Evolutionary conservation across 495 filamentous ascomycete species (phyloP).

Genomic region (Penicillium lividum): DNA sequence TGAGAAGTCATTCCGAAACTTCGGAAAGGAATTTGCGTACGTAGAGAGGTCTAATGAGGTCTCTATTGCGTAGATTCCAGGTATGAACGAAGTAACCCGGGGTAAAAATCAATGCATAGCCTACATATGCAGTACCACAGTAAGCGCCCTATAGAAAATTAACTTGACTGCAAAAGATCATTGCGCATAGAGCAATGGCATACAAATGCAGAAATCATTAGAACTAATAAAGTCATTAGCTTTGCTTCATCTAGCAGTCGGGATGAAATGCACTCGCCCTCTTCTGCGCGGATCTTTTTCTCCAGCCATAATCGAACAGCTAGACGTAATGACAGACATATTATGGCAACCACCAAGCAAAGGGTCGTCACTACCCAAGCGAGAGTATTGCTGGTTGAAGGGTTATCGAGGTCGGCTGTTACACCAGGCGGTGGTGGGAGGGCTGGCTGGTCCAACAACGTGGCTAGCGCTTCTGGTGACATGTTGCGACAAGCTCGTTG

Average conservation of each 20-base stretch:
- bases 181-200: background rate
- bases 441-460: slow-evolving; percentile 18
- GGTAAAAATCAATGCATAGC: slow-evolving; percentile 18
- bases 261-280: slow-evolving; percentile 13
- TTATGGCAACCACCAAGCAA: slow-evolving; percentile 20
- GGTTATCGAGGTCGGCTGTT: slow-evolving; percentile 30
- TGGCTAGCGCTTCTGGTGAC: slow-evolving; percentile 15
- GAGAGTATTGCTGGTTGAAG: slow-evolving; percentile 29
- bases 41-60: slow-evolving; percentile 19
- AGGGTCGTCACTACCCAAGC: slow-evolving; percentile 26
- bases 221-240: background rate
- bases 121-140: slow-evolving; percentile 26
- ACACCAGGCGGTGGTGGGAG: slow-evolving; percentile 21
- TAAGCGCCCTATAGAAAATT: slow-evolving; percentile 21
- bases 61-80: slow-evolving; percentile 23
- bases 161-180: background rate
- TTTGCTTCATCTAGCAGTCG: background rate
- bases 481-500: background rate
- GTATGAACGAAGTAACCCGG: slow-evolving; percentile 27
- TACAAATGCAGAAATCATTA: slow-evolving; percentile 25
- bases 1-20: background rate
- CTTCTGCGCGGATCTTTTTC: slow-evolving; percentile 18
- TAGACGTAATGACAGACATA: slow-evolving; percentile 18
- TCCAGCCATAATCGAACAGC: slow-evolving; percentile 21
- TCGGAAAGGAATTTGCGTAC: slow-evolving; percentile 5